A percentile compares a stretch with the other conserved stretches of the same genome.
phyloP scores from a whole-genome alignment of 2,329 filamentous ascomycete species.

The Xylariaceae sp. region DNA sequence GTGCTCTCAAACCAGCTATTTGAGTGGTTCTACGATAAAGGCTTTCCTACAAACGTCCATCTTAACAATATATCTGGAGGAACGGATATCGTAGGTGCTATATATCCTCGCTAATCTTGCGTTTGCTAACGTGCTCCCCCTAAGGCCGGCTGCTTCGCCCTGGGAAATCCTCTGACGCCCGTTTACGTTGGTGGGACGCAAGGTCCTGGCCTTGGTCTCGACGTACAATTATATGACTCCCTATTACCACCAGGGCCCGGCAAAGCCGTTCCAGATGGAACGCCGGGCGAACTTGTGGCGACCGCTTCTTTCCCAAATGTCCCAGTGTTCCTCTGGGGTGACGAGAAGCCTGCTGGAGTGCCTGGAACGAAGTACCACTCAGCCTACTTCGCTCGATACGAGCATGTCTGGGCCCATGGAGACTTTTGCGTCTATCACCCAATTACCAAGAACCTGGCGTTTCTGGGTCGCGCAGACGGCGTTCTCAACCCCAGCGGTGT shows the following conservation, averaged over 20 bases:
- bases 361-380: slow-evolving; percentile 55
- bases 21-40: slow-evolving; percentile 71
- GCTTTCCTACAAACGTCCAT: slow-evolving; percentile 63
- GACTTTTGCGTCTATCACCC: slow-evolving; percentile 74
- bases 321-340: slow-evolving; percentile 63
- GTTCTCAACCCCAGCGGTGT: slow-evolving; percentile 77
- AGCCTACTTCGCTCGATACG: slow-evolving; percentile 60
- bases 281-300: slow-evolving; percentile 71
- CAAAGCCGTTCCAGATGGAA: slow-evolving; percentile 50
- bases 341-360: slow-evolving; percentile 38
- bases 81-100: slow-evolving; percentile 62
- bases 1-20: slow-evolving; percentile 72
- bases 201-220: slow-evolving; percentile 46
- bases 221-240: slow-evolving; percentile 59
- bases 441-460: slow-evolving; percentile 57
- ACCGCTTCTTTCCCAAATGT: slow-evolving; percentile 70
- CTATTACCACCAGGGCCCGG: slow-evolving; percentile 47
- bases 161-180: slow-evolving; percentile 65
- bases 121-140: slow-evolving; percentile 16
- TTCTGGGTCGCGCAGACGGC: slow-evolving; percentile 70
- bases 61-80: slow-evolving; percentile 72
- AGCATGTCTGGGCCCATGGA: slow-evolving; percentile 74
- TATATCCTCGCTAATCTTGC: background rate
- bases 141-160: slow-evolving; percentile 55
- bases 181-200: slow-evolving; percentile 56